Evolutionary conservation across 2,329 filamentous ascomycete species (phyloP).

Genomic region (Tolypocladium guangdongense): DNA sequence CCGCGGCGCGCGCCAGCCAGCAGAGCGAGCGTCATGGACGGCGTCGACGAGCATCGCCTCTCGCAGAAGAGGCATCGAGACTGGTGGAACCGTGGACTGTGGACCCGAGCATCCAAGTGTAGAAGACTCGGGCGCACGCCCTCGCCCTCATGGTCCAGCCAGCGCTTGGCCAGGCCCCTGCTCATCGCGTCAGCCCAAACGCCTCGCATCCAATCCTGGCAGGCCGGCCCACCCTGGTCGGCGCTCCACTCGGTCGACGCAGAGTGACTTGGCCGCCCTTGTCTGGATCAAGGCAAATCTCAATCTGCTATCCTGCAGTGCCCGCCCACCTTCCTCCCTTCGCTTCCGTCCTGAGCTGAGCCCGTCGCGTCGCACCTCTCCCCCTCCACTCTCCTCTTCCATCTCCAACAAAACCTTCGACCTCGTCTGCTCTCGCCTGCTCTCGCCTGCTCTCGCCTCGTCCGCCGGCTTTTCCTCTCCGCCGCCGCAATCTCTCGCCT

Average conservation of each 20-base stretch:
- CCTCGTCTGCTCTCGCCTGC: background rate
- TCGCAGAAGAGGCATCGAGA: background rate
- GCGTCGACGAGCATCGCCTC: background rate
- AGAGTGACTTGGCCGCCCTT: conserved; percentile 8
- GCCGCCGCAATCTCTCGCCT: background rate
- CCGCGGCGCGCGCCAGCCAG: conserved; percentile 3
- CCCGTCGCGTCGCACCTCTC: background rate
- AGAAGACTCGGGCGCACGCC: background rate
- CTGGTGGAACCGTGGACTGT: background rate
- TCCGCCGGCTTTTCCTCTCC: background rate
- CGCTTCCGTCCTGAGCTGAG: conserved; percentile 2
- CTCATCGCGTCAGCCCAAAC: conserved; percentile 2
- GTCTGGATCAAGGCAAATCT: conserved; percentile 8
- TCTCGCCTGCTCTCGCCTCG: background rate
- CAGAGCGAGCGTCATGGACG: background rate
- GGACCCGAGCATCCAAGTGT: background rate
- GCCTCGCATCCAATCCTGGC: conserved; percentile 5
- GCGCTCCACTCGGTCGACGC: conserved; percentile 8
- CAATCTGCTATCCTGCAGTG: conserved; percentile 1
- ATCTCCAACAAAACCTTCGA: background rate
- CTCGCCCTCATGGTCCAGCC: background rate
- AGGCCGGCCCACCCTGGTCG: conserved; percentile 6
- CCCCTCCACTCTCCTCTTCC: conserved; percentile 8
- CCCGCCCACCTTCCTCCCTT: conserved; percentile 5
- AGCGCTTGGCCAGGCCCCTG: conserved; percentile 3